Evolutionary conservation across 2,329 filamentous ascomycete genomes (phyloP).

Genomic region (Arthrinium puccinioides): DNA sequence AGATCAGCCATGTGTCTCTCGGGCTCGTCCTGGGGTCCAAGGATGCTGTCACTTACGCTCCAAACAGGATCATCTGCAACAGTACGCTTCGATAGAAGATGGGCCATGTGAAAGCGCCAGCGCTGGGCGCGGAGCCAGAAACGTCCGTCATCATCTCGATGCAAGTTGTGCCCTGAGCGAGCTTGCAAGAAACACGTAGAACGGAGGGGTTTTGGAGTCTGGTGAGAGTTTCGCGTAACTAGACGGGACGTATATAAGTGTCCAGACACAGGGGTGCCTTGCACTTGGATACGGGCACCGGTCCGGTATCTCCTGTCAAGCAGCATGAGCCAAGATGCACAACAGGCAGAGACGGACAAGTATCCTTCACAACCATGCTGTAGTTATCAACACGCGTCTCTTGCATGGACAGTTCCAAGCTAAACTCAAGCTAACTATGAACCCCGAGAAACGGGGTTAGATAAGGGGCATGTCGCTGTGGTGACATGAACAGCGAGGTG

Average conservation of each 20-base stretch:
- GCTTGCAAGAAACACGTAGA: background rate
- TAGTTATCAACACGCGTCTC: too few species aligned
- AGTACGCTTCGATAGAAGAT: background rate
- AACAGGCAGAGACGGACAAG: background rate
- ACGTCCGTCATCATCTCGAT: background rate
- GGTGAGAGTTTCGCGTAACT: background rate
- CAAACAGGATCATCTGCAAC: slow-evolving; percentile 2
- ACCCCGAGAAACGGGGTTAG: background rate
- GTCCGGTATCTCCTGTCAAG: background rate
- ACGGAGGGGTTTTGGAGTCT: background rate
- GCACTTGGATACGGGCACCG: too few species aligned
- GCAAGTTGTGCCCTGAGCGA: background rate
- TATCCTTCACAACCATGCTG: background rate
- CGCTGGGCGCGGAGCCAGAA: background rate
- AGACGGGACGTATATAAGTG: too few species aligned
- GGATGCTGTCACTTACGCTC: background rate
- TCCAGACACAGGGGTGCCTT: too few species aligned
- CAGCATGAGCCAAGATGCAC: background rate
- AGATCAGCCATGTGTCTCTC: background rate
- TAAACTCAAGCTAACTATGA: background rate
- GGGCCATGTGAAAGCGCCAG: background rate
- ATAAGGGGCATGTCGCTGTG: background rate
- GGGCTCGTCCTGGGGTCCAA: background rate
- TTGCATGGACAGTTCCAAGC: background rate
- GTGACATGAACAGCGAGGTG: background rate